Evolutionary conservation across 352 stramenopile genomes (phyloP), one percentile per base, ranked within the genome.

Genomic region (Elongisporangium undulatum): DNA sequence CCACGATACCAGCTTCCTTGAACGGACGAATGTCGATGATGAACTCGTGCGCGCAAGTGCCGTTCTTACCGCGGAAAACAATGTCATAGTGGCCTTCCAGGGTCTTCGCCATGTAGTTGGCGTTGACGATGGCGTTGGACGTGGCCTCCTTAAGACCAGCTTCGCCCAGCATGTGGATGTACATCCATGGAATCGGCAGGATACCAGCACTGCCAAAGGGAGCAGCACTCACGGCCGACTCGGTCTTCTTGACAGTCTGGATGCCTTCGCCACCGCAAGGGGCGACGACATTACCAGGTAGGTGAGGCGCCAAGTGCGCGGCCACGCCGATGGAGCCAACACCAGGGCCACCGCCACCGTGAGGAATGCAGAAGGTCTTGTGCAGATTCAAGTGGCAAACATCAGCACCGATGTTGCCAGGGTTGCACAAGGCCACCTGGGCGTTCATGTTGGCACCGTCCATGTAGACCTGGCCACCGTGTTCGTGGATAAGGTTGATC

Each of bases 371-470:
- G 71, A 99, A 99, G 21, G 97, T 99, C 85, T 99, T 99, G 90
- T 99, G 97, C 57, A 99, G 79, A 81, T 99, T 99, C 59, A 99
- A 79, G 82, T 99, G 97, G 70, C 97, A 99, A 22, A 99, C 97
- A 66, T 99, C 97, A 12, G 97, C 96, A 38, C 97, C 97, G 66
- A 99, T 99, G 54, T 82, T 71, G 38, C 96, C 97, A 21, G 97
- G 97, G 75, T 95, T 98, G 51, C 96, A 99, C 29, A 99, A 79
- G 23, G 89, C 97, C n/a, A 99, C 94, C 72, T 99, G 97, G 10
- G 97, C 97, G 77, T 99, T 99, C 96, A 99, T 99, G 87, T 99
- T 99, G 56, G 97, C 97, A 59, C 97, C 97, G 66, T 99, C 97
- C 96, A 99, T 99, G 87, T 99, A 99, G 15, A 99, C 97, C 67